Conservation (phyloP, 345 rosid genomes). For the Mallotus nudiflorus region DNA sequence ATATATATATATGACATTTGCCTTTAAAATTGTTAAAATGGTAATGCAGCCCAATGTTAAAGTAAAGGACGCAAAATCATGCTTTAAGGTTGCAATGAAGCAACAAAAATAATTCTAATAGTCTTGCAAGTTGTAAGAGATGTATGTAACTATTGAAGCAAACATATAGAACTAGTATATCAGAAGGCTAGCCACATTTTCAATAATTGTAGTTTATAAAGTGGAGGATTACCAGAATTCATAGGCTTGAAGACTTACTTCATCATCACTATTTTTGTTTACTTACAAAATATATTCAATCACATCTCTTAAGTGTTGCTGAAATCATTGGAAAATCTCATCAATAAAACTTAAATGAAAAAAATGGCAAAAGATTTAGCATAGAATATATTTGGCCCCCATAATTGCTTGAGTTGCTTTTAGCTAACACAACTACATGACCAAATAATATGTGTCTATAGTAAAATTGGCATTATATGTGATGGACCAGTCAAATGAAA, state of each 20-base stretch:
- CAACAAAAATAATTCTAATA: neutral
- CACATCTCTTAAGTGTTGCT: constrained; percentile 83
- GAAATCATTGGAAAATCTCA: constrained; percentile 20
- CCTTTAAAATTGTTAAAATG: neutral
- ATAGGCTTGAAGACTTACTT: constrained; percentile 95
- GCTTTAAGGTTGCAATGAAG: too few relatives aligned
- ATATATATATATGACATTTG: neutral
- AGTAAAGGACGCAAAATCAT: neutral
- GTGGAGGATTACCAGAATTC: constrained; percentile 77
- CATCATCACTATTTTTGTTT: constrained; percentile 85
- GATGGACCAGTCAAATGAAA: constrained; percentile 3
- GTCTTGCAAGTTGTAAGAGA: neutral
- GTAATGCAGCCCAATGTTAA: too few relatives aligned
- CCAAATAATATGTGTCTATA: neutral
- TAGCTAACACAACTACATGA: neutral
- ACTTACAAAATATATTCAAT: constrained; percentile 88
- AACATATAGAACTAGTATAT: neutral
- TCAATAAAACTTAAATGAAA: neutral
- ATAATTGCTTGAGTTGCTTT: neutral
- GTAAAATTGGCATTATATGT: too few relatives aligned
- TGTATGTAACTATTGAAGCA: neutral
- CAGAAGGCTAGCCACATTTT: constrained; percentile 11
- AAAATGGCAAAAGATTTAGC: too few relatives aligned
- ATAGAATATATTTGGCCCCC: neutral
- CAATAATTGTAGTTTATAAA: constrained; percentile 17